Conservation (phyloP, 805 yeast species). For the Kodamaea restingae region DNA sequence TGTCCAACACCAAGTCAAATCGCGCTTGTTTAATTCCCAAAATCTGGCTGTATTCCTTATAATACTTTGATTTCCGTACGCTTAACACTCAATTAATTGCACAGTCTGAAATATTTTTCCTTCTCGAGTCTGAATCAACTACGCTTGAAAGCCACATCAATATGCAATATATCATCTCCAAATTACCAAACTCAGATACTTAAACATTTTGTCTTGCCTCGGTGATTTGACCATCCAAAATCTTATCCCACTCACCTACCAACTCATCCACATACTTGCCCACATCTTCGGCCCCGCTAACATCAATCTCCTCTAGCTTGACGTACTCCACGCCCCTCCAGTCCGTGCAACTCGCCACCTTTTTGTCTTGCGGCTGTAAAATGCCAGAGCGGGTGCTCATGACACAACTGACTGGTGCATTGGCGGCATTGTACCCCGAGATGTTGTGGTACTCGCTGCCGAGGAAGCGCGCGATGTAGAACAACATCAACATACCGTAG, state of each 20-base stretch:
- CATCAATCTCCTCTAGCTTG: conserved; percentile 51
- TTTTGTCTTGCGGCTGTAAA: conserved; percentile 50
- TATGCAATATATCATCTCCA: too few species aligned
- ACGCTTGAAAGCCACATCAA: too few species aligned
- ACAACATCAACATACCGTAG: conserved; percentile 80
- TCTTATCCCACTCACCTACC: conserved; percentile 67
- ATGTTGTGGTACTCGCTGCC: conserved; percentile 92
- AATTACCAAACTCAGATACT: too few species aligned
- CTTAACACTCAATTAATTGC: too few species aligned
- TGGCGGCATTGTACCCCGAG: conserved; percentile 84
- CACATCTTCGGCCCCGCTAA: conserved; percentile 66
- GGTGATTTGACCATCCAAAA: conserved; percentile 67
- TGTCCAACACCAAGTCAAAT: too few species aligned
- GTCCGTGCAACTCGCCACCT: conserved; percentile 66
- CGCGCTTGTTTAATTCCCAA: too few species aligned
- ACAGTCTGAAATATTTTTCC: too few species aligned
- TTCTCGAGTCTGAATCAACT: too few species aligned
- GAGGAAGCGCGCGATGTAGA: conserved; percentile 72
- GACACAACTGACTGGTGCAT: conserved; percentile 63
- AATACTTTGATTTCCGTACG: too few species aligned
- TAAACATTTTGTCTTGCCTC: conserved; percentile 35
- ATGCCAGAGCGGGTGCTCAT: conserved; percentile 32
- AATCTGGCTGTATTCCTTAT: too few species aligned
- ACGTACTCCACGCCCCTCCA: conserved; percentile 64
- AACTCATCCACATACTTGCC: conserved; percentile 56